Conservation (phyloP, 768 basidiomycete genomes). For the Podaxis mareebaensis region DNA sequence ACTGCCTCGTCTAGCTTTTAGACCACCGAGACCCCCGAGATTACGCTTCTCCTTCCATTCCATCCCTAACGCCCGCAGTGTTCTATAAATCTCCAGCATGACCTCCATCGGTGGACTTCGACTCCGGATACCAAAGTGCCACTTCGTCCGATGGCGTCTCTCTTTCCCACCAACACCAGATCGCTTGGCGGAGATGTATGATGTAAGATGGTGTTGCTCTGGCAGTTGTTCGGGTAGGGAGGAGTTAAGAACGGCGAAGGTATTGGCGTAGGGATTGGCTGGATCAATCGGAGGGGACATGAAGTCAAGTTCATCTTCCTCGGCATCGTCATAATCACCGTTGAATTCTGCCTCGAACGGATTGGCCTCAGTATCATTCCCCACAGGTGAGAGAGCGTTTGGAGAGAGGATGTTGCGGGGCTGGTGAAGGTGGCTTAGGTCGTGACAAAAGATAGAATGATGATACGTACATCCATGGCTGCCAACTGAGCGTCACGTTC, state of each 20-base stretch:
- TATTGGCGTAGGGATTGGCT: conserved; percentile 20
- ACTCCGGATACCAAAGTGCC: conserved; percentile 98
- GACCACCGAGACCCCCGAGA: conserved; percentile 68
- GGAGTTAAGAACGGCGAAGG: conserved; percentile 79
- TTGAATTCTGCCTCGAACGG: conserved; percentile 80
- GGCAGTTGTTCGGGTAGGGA: conserved; percentile 70
- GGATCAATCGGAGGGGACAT: conserved; percentile 22
- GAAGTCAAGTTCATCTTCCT: conserved; percentile 39
- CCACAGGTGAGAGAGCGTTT: conserved; percentile 60
- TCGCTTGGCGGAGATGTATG: conserved; percentile 60
- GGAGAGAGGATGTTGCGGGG: conserved; percentile 74
- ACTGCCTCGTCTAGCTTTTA: conserved; percentile 34
- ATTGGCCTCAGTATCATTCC: conserved; percentile 67
- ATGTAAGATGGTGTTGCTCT: conserved; percentile 67
- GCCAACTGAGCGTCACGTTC: conserved; percentile 82
- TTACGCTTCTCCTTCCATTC: conserved; percentile 95
- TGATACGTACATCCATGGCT: conserved; percentile 72
- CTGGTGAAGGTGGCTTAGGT: conserved; percentile 33
- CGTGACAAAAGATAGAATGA: conserved; percentile 14
- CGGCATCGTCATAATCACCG: conserved; percentile 53
- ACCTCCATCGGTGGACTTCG: conserved; percentile 97
- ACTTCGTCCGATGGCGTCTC: conserved; percentile 81
- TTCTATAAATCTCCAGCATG: conserved; percentile 97
- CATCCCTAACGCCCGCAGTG: conserved; percentile 87
- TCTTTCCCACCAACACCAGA: conserved; percentile 49